Conservation (phyloP, 345 rosid species). For the Raphanus sativus region DNA sequence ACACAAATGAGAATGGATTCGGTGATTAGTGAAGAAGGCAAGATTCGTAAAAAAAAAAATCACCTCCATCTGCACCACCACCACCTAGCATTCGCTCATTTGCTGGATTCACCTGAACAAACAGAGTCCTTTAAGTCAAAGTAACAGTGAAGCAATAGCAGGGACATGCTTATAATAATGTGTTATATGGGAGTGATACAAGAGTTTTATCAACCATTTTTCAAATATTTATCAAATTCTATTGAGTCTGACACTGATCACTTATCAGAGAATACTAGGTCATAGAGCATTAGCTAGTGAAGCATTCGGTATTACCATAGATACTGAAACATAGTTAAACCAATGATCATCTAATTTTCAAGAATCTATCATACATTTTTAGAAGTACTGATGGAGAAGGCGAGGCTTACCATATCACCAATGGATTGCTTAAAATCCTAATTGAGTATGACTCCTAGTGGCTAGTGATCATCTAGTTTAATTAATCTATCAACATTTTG, state of each 20-base stretch:
- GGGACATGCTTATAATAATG: background rate
- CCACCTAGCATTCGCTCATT: slow-evolving; percentile 91
- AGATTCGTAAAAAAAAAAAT: background rate
- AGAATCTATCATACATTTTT: too few species aligned
- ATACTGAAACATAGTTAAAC: too few species aligned
- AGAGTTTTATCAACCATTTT: background rate
- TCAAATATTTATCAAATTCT: background rate
- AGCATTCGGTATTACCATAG: too few species aligned
- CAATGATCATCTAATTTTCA: too few species aligned
- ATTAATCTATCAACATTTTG: background rate
- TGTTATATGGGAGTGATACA: background rate
- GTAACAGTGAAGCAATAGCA: background rate
- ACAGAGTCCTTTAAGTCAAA: background rate
- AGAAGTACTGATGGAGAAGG: too few species aligned
- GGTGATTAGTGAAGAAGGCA: background rate
- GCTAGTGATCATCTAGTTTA: background rate
- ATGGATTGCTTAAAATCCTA: too few species aligned
- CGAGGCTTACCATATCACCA: too few species aligned
- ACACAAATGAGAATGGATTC: background rate
- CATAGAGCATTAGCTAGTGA: too few species aligned
- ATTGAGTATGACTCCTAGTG: too few species aligned
- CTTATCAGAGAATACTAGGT: too few species aligned
- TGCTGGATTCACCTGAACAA: slow-evolving; percentile 72
- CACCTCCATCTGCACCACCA: slow-evolving; percentile 96
- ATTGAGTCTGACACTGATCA: too few species aligned